Evolutionary conservation across 73 alveolate genomes (phyloP).

Genomic region (Paramecium caudatum): DNA sequence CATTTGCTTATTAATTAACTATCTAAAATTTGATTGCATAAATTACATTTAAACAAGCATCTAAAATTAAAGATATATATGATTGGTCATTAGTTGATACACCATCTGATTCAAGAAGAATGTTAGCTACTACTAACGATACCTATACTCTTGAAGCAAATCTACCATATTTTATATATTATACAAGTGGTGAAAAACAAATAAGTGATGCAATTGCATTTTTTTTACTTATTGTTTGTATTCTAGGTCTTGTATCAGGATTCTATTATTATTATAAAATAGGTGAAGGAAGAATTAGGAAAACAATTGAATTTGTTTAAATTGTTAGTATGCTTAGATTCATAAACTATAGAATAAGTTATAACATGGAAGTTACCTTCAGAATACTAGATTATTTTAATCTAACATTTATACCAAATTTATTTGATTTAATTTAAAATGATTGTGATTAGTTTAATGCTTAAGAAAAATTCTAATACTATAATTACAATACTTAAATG

Average conservation of each 20-base stretch:
- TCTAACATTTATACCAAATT: background rate
- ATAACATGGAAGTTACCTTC: background rate
- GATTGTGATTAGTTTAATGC: background rate
- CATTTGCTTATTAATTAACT: constrained; percentile 6
- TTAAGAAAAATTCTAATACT: background rate
- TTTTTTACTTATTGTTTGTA: background rate
- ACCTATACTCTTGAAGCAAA: background rate
- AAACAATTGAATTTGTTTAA: constrained; percentile 39
- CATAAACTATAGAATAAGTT: background rate
- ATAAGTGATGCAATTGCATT: background rate
- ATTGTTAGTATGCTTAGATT: background rate
- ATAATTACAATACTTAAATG: constrained; percentile 1
- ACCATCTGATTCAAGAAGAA: background rate
- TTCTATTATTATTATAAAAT: constrained; percentile 21
- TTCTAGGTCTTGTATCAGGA: background rate
- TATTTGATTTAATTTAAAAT: background rate
- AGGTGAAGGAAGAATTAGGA: constrained; percentile 67
- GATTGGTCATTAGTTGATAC: constrained; percentile 45
- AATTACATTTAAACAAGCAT: background rate
- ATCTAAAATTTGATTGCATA: background rate
- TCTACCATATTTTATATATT: constrained; percentile 50
- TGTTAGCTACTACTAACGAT: background rate
- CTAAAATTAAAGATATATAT: constrained; percentile 6
- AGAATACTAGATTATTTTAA: background rate
- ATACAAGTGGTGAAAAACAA: background rate